phyloP scores from a whole-genome alignment of 306 rosid species.

The Casuarina equisetifolia region DNA sequence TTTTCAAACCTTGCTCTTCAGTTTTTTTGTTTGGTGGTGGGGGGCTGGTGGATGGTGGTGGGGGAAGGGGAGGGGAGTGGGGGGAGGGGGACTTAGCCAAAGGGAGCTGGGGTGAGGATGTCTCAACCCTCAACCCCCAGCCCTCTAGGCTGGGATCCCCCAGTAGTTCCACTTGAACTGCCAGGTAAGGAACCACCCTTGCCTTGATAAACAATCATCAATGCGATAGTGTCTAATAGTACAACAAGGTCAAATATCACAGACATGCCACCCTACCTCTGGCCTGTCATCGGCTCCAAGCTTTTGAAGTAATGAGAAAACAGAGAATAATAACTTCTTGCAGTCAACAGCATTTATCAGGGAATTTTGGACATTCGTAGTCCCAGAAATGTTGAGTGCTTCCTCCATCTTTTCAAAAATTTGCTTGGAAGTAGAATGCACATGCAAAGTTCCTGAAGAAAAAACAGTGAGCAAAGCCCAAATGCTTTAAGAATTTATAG shows the following conservation, averaged over 20 bases:
- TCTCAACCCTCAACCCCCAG: too few relatives aligned
- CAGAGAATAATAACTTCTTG: slow-evolving; percentile 71
- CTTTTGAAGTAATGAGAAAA: slow-evolving; percentile 85
- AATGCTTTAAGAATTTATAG: slow-evolving; percentile 2
- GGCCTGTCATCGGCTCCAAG: slow-evolving; percentile 99
- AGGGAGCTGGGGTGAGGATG: too few relatives aligned
- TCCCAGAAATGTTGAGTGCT: slow-evolving; percentile 31
- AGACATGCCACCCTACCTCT: slow-evolving; percentile 55
- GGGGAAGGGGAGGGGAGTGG: too few relatives aligned
- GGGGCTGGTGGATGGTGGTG: too few relatives aligned
- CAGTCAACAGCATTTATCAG: slow-evolving; percentile 47
- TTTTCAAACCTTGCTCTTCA: neutral
- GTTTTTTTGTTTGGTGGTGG: too few relatives aligned
- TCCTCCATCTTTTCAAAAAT: slow-evolving; percentile 42
- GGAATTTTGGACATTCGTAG: slow-evolving; percentile 41
- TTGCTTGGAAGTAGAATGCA: slow-evolving; percentile 43
- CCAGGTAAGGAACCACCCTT: neutral
- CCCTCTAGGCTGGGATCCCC: too few relatives aligned
- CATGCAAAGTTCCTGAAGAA: slow-evolving; percentile 34
- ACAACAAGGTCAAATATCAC: neutral
- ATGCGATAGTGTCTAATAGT: slow-evolving; percentile 6
- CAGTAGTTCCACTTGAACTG: too few relatives aligned
- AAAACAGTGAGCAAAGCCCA: slow-evolving; percentile 22
- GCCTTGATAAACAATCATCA: neutral
- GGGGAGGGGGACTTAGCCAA: too few relatives aligned